Evolutionary conservation across 768 basidiomycete species (phyloP).

Genomic region (Naganishia friedmannii): DNA sequence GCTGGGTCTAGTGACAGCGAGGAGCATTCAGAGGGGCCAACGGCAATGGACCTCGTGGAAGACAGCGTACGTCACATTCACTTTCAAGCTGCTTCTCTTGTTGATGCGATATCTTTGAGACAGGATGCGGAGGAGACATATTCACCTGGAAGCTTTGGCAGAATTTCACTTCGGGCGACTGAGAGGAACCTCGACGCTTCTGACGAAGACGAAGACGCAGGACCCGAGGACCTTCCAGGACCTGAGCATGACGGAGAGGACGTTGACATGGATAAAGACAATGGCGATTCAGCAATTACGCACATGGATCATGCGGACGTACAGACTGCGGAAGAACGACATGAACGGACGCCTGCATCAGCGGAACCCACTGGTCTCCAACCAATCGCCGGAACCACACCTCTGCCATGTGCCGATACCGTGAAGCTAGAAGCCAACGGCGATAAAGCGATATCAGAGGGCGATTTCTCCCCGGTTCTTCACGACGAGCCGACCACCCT

Average conservation of each 20-base stretch:
- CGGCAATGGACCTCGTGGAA: background rate
- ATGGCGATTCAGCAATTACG: background rate
- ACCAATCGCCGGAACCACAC: background rate
- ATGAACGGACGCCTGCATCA: background rate
- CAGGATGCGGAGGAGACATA: background rate
- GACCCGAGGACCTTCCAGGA: background rate
- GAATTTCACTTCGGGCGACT: background rate
- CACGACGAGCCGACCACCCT: background rate
- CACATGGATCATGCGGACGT: background rate
- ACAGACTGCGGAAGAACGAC: background rate
- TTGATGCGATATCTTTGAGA: background rate
- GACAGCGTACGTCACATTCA: background rate
- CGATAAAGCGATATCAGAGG: no score
- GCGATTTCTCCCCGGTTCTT: background rate
- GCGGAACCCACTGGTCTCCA: background rate
- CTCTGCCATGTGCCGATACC: background rate
- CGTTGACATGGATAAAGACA: constrained; percentile 22
- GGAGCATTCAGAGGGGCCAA: background rate
- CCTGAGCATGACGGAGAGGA: background rate
- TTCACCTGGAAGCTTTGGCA: background rate
- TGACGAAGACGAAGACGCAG: background rate
- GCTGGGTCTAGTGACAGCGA: background rate
- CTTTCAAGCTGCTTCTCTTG: background rate
- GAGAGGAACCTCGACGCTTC: background rate
- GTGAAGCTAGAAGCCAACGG: background rate